These are phyloP conservation scores for Fusarium caatingaense DNA, from an alignment of 2,329 filamentous ascomycete species.

Conservation along the genomic window DNA sequence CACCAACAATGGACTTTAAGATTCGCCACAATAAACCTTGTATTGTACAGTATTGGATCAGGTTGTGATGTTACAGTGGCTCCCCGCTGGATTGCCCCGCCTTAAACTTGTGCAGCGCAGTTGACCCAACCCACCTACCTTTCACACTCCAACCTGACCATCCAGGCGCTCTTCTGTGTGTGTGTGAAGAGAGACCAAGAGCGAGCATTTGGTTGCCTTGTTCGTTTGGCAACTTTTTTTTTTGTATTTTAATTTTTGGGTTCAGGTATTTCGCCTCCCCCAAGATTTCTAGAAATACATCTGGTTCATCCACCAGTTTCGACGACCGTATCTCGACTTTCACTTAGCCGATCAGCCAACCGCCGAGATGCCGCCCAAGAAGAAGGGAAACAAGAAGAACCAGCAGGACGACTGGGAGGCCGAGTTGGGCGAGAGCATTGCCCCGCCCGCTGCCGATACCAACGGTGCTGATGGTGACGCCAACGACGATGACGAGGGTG, in stretches of 20 bases:
- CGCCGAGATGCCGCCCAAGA: constrained; percentile 86
- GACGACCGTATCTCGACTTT: constrained; percentile 39
- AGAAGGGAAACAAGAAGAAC: constrained; percentile 85
- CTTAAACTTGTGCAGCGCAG: constrained; percentile 21
- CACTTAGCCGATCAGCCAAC: constrained; percentile 31
- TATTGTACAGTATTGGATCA: not conserved
- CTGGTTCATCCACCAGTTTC: constrained; percentile 33
- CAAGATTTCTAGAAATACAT: constrained; percentile 31
- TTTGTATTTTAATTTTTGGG: constrained; percentile 23
- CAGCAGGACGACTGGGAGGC: constrained; percentile 95
- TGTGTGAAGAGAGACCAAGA: constrained; percentile 21
- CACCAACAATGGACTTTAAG: constrained; percentile 23
- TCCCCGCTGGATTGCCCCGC: constrained; percentile 35
- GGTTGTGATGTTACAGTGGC: constrained; percentile 23
- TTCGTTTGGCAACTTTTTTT: constrained; percentile 31
- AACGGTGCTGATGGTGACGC: constrained; percentile 59
- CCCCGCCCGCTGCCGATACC: constrained; percentile 59
- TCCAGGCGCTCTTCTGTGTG: constrained; percentile 20
- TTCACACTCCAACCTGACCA: constrained; percentile 30
- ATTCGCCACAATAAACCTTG: constrained; percentile 44
- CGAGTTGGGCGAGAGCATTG: constrained; percentile 83
- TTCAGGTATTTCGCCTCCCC: constrained; percentile 14
- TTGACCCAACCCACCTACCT: constrained; percentile 27
- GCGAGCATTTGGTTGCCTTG: constrained; percentile 24
- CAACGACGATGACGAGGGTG: constrained; percentile 62